Base-by-base conservation (phyloP, 768 basidiomycete species). In the Phylloporus sp. region DNA sequence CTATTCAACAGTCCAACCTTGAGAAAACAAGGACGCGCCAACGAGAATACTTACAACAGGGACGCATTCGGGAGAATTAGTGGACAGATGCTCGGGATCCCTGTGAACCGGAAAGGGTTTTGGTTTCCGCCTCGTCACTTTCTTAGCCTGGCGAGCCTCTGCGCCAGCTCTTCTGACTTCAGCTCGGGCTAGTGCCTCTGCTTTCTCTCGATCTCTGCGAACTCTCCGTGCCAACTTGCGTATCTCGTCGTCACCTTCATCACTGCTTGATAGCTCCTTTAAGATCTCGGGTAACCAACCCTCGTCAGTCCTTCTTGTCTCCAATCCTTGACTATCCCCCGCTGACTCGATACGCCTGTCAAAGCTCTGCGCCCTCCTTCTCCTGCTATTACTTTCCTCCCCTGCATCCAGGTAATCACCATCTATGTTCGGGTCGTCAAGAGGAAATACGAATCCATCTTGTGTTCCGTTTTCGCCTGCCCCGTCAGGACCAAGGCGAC, bases 161-260 rank as follows among this genome's bases (percentile, higher is more conserved):
- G 38, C 33, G 6, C 61, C 52, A 24, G 49, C 52, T 28, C 36
- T 54, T 44, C 47, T 52, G 10, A 53, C 53, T 24, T 56, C 49
- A 9, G 54, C 58, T 44, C 49, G 56, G 5, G 49, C 54, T 7
- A 37, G 47, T 9, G 54, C 49, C 21, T 60, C 55, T 9, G 42
- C 55, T 32, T 55, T 66, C 50, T 53, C 63, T 34, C 61, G 50
- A 38, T 62, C 55, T 42, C 55, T 68, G 31, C 62, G 68, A 15
- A 61, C 65, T 48, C 64, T 71, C 42, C 55, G 69, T 9, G 63
- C 62, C 6, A 71, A 51, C 10, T 52, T 62, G 7, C 56, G 57
- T 42, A 69, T 56, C 23, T 67, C 56, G 7, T 64, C 62, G 21
- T 66, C 67, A 10, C 73, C 74, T 10, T 72, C 71, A 14, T 77